Base-by-base conservation (phyloP, 2,329 filamentous ascomycete species). In the Daldinia sp. region DNA sequence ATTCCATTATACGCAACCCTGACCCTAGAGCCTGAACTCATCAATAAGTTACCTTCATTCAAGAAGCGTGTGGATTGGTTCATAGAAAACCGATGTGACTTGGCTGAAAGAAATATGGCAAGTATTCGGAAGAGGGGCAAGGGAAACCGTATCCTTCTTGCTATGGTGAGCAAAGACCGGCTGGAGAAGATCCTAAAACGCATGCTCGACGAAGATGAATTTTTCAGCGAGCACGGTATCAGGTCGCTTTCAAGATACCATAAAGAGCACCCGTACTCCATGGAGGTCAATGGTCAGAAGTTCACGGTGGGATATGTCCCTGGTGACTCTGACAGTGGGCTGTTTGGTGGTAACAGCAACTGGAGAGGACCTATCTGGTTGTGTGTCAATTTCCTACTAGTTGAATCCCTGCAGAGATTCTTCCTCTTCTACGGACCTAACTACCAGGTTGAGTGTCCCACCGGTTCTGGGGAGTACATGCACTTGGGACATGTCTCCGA, bases 321-420 rank as follows among this genome's bases (percentile, higher is more conserved):
- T 1, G 95, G 94, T n/a, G 94, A 98, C 75, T 97, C 94, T 0
- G 94, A 98, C 79, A 97, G 92, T 72, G 92, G 93, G 3, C 85
- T 98, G 4, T 98, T 98, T 73, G 94, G 94, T 54, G 94, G 94
- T 69, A 98, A 98, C 84, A 97, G 93, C 77, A 98, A 98, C 78
- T 98, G 94, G 94, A 88, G 94, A 79, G 94, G 91, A 0, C 94
- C 95, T 0, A 94, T 97, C 70, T 98, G 94, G 94, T 84, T 97
- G 49, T 95, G 93, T 66, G 93, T 97, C 79, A 98, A 98, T 79
- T 97, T 97, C 80, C 80, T 98, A 54, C 85, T 98, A 11, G 90
- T 98, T 37, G 94, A 98, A 77, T 94, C 94, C 5, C 85, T 97
- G n/a, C 91, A 97, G 72, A 86, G 94, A 29, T 98, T 96, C 82